A percentile compares a stretch with the other conserved stretches of the same genome.
Conservation (phyloP, 73 alveolate genomes). For the Tetrahymena malaccensis region DNA sequence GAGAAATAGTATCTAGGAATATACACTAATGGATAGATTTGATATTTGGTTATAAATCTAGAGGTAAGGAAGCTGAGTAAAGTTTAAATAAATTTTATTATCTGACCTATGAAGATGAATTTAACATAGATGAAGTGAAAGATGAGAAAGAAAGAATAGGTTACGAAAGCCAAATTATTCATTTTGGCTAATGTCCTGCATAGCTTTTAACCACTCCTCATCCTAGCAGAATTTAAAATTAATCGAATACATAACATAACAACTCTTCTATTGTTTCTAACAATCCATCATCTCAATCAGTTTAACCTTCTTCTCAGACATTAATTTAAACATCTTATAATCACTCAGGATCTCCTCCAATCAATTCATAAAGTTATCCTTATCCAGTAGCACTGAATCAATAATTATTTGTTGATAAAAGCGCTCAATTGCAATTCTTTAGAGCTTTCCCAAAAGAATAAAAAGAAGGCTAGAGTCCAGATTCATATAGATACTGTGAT, state of each 20-base stretch:
- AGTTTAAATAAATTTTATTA: slow-evolving; percentile 48
- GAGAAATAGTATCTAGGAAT: slow-evolving; percentile 39
- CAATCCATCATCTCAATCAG: not conserved
- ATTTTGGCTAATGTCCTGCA: slow-evolving; percentile 90
- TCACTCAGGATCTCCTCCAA: not conserved
- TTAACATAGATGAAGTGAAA: slow-evolving; percentile 55
- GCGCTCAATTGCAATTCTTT: not conserved
- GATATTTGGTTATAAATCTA: slow-evolving; percentile 65
- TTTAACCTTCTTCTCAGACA: not conserved
- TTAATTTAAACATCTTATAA: not conserved
- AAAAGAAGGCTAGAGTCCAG: not conserved
- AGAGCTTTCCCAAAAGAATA: not conserved
- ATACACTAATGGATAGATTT: slow-evolving; percentile 71
- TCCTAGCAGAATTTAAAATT: slow-evolving; percentile 21
- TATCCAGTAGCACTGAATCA: not conserved
- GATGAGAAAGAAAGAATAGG: slow-evolving; percentile 48
- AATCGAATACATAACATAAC: not conserved
- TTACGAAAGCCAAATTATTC: slow-evolving; percentile 61
- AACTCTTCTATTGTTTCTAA: not conserved
- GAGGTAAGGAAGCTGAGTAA: slow-evolving; percentile 74
- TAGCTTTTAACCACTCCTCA: slow-evolving; percentile 51
- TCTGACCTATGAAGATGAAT: slow-evolving; percentile 71
- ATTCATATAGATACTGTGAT: not conserved
- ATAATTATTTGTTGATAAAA: not conserved
- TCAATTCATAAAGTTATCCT: not conserved